Percentiles rank a stretch among this genome's conserved stretches.
phyloP scores from a whole-genome alignment of 495 filamentous ascomycete genomes.

The Penicillium ucsense region DNA sequence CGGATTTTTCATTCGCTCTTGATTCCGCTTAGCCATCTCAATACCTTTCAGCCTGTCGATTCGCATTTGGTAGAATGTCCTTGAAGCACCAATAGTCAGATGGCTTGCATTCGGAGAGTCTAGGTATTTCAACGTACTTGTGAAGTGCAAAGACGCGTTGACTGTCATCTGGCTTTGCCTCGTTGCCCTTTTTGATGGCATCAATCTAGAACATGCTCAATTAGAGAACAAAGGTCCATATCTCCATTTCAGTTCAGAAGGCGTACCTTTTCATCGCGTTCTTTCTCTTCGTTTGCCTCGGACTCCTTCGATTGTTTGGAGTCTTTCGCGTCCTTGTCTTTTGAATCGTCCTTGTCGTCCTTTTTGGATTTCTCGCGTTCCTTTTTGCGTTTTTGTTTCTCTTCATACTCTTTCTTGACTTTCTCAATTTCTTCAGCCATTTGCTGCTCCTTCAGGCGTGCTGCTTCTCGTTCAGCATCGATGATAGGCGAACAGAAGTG shows the following conservation, averaged over 20 bases:
- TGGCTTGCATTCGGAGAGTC: background rate
- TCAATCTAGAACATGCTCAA: slow-evolving; percentile 18
- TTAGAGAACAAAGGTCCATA: no score
- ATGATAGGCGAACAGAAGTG: slow-evolving; percentile 74
- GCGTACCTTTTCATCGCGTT: slow-evolving; percentile 45
- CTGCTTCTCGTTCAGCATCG: slow-evolving; percentile 63
- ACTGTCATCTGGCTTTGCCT: slow-evolving; percentile 29
- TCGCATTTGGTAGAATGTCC: slow-evolving; percentile 79
- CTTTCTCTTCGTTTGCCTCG: slow-evolving; percentile 35
- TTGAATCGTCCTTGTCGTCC: slow-evolving; percentile 31
- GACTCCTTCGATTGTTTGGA: slow-evolving; percentile 4
- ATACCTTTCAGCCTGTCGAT: slow-evolving; percentile 67
- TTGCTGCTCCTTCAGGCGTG: slow-evolving; percentile 54
- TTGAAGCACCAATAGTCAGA: slow-evolving; percentile 16
- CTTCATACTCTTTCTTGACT: slow-evolving; percentile 50
- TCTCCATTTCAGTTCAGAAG: no score
- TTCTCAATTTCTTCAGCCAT: slow-evolving; percentile 65
- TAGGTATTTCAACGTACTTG: slow-evolving; percentile 44
- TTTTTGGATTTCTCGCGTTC: slow-evolving; percentile 27
- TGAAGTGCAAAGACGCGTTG: slow-evolving; percentile 80
- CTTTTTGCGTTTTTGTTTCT: slow-evolving; percentile 32
- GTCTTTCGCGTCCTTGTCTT: slow-evolving; percentile 22
- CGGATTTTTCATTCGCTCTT: slow-evolving; percentile 71
- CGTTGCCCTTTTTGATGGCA: slow-evolving; percentile 26
- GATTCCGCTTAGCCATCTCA: slow-evolving; percentile 72